phyloP scores from a whole-genome alignment of 2,329 filamentous ascomycete genomes.

The Venturia asperata region DNA sequence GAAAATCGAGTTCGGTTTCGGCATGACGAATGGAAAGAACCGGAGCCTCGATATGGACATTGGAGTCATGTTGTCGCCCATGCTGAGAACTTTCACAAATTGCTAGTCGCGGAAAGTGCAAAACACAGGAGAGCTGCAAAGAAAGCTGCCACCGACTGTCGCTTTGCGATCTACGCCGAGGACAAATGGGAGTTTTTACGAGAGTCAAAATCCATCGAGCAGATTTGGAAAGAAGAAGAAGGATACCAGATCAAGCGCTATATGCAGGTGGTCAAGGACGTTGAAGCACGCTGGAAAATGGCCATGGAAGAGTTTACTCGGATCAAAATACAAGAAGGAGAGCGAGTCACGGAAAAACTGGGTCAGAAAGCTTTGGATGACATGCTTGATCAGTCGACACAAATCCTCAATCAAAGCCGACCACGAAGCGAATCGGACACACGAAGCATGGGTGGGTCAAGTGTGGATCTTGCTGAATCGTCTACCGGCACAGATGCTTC shows the following conservation, averaged over 20 bases:
- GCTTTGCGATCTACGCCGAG: slow-evolving; percentile 44
- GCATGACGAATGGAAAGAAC: slow-evolving; percentile 67
- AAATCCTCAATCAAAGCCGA: slow-evolving; percentile 55
- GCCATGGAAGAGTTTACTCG: slow-evolving; percentile 53
- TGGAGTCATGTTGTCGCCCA: slow-evolving; percentile 78
- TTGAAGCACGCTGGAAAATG: slow-evolving; percentile 55
- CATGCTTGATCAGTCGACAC: slow-evolving; percentile 64
- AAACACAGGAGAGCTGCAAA: slow-evolving; percentile 73
- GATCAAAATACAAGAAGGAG: slow-evolving; percentile 40
- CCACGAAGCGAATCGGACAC: slow-evolving; percentile 15
- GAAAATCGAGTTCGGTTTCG: slow-evolving; percentile 65
- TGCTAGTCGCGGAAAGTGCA: slow-evolving; percentile 72
- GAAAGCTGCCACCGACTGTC: slow-evolving; percentile 66
- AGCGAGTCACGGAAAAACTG: slow-evolving; percentile 51
- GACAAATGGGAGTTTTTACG: slow-evolving; percentile 62
- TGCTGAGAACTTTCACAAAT: slow-evolving; percentile 68
- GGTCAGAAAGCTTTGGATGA: slow-evolving; percentile 61
- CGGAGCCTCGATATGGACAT: slow-evolving; percentile 74
- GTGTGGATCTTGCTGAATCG: slow-evolving; percentile 13
- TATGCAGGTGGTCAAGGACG: slow-evolving; percentile 60
- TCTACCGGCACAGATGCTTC: slow-evolving; percentile 35
- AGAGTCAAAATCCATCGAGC: slow-evolving; percentile 59
- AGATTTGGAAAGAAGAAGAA: slow-evolving; percentile 71
- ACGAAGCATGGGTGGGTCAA: slow-evolving; percentile 26
- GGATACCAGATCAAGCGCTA: slow-evolving; percentile 62